Evolutionary conservation across 2,329 filamentous ascomycete species (phyloP), one percentile per base, ranked within the genome.

Genomic region (Fusarium torreyae): DNA sequence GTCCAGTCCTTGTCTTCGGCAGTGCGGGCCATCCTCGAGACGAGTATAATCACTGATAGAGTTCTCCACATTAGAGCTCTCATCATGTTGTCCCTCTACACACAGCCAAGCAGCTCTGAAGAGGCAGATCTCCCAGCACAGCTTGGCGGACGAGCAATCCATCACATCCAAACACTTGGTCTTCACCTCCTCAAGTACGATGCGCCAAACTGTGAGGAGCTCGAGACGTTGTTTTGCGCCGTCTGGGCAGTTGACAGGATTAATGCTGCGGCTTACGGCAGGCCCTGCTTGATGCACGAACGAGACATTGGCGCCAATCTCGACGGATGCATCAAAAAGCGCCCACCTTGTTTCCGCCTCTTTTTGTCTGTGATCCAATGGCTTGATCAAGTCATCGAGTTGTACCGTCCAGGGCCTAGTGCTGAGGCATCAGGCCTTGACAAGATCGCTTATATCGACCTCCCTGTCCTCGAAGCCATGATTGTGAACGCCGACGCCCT

Each of bases 211-310:
- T 76, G 78, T 11, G 79, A 83, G 42, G 81, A 83, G 26, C 77
- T 83, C 4, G 83, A 85, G 54, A 83, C 80, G 4, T 70, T 89
- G 3, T 88, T 89, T 44, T 89, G 87, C 69, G 86, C 84, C 8
- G 79, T 89, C 1, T 90, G 87, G 87, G 87, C 87, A 0, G 74
- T 91, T 2, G 89, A 91, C 71, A 82, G 87, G 15, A 81, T 91
- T 43, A 87, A 87, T 48, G 83, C 87, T 1, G 85, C 88, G 0
- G 82, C 88, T n/a, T 86, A 89, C 59, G 88, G 88, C 7, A 81
- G 88, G 1, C 86, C 89, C 0, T 84, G 86, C 45, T 75, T 89
- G 24, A 85, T 91, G 58, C 88, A 91, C 66, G 87, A 89, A 67
- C 79, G 86, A 49, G 89, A 91, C 66, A 82, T 89, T 28, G 85